These are phyloP conservation scores for Butyriboletus loyo DNA, from an alignment of 768 basidiomycete genomes.

Conservation along the genomic window DNA sequence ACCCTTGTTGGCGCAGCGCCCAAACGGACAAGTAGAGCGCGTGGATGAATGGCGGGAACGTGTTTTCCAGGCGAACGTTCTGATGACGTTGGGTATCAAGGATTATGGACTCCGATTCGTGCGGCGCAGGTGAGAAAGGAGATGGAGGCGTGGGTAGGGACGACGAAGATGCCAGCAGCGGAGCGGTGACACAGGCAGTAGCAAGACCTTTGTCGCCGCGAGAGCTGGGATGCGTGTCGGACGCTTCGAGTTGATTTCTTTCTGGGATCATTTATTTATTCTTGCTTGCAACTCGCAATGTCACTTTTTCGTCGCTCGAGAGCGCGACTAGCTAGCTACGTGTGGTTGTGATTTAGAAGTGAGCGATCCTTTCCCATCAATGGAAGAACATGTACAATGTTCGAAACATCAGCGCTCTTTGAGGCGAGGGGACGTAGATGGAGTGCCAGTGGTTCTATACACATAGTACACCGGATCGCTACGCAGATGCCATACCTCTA, in stretches of 20 bases:
- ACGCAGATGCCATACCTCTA: conserved; percentile 4
- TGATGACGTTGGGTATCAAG: conserved; percentile 15
- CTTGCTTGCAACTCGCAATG: too few species aligned
- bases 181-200: too few species aligned
- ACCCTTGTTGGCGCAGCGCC: conserved; percentile 31
- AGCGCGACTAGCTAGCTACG: too few species aligned
- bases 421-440: neutral
- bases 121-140: conserved; percentile 4
- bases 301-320: too few species aligned
- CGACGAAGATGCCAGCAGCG: too few species aligned
- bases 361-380: too few species aligned
- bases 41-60: conserved; percentile 15
- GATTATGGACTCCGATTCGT: conserved; percentile 11
- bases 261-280: too few species aligned
- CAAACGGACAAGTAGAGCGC: conserved; percentile 5
- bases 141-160: neutral
- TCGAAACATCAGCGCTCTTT: neutral
- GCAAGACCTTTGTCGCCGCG: too few species aligned
- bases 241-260: too few species aligned
- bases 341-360: too few species aligned
- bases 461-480: too few species aligned
- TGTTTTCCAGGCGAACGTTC: conserved; percentile 11
- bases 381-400: conserved; percentile 5
- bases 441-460: neutral
- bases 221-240: too few species aligned